phyloP scores from a whole-genome alignment of 2,329 filamentous ascomycete species.

The Aureobasidium sp. region DNA sequence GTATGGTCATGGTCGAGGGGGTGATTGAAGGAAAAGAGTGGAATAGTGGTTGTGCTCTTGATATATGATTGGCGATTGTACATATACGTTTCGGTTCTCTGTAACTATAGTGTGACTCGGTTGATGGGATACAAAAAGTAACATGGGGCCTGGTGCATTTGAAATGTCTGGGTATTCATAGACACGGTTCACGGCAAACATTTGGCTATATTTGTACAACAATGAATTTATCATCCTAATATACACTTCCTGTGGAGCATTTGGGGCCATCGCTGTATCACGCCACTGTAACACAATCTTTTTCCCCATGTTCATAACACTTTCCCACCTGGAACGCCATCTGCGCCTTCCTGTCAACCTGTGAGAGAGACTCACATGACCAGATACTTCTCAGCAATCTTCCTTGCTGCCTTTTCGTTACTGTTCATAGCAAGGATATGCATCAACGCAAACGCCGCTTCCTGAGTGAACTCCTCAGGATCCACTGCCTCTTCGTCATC shows the following conservation, averaged over 20 bases:
- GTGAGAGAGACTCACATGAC: slow-evolving; percentile 28
- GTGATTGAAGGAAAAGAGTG: not conserved
- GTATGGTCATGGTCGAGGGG: not conserved
- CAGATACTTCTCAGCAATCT: slow-evolving; percentile 52
- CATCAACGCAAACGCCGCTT: slow-evolving; percentile 70
- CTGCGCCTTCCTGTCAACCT: not conserved
- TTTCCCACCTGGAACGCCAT: not conserved
- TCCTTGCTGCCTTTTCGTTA: slow-evolving; percentile 53
- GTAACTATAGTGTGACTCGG: not conserved
- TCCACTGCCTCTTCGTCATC: slow-evolving; percentile 17
- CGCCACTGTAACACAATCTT: too few species aligned
- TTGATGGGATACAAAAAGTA: not conserved
- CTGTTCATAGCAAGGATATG: slow-evolving; percentile 59
- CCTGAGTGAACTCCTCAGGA: slow-evolving; percentile 55
- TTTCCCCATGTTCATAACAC: too few species aligned
- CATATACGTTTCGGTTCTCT: not conserved
- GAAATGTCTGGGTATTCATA: not conserved
- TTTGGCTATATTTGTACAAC: not conserved
- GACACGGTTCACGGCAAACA: not conserved
- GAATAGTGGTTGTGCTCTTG: not conserved
- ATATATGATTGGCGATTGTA: not conserved
- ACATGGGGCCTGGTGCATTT: not conserved
- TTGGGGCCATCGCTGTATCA: too few species aligned
- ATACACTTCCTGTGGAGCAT: not conserved
- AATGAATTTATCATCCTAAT: not conserved